Evolutionary conservation across 1,284 basidiomycete species (phyloP).

Genomic region (Kalmanozyma brasiliensis): DNA sequence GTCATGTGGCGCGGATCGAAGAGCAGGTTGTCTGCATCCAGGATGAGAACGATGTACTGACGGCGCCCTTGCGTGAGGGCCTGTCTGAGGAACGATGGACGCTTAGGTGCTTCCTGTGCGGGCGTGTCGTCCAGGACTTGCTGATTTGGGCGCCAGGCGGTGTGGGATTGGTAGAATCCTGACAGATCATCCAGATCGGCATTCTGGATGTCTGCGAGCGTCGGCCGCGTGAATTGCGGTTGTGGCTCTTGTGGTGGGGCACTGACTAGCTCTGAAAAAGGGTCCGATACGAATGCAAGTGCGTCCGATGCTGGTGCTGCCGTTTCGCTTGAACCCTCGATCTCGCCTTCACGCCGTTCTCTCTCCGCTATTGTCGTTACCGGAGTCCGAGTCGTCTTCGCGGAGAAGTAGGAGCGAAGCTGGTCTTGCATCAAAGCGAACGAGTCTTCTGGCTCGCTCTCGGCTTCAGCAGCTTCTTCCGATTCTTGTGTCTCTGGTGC

Average conservation of each 20-base stretch:
- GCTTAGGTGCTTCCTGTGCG: conserved; percentile 23
- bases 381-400: neutral
- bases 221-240: conserved; percentile 14
- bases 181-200: conserved; percentile 12
- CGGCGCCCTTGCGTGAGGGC: conserved; percentile 7
- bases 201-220: conserved; percentile 16
- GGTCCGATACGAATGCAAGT: no score
- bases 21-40: conserved; percentile 42
- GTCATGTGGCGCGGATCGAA: conserved; percentile 30
- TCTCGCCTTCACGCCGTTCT: no score
- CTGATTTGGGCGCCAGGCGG: conserved; percentile 30
- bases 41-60: conserved; percentile 29
- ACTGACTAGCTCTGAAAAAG: no score
- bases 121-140: conserved; percentile 39
- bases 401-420: conserved; percentile 10
- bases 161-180: conserved; percentile 25
- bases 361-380: no score
- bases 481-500: neutral
- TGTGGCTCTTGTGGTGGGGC: neutral
- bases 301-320: no score
- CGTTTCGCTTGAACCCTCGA: no score
- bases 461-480: neutral
- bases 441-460: neutral
- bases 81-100: neutral
- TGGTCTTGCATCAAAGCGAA: conserved; percentile 15